These are phyloP conservation scores for Taxillus chinensis DNA, from an alignment of 164 flowering plant species.

Conservation along the genomic window DNA sequence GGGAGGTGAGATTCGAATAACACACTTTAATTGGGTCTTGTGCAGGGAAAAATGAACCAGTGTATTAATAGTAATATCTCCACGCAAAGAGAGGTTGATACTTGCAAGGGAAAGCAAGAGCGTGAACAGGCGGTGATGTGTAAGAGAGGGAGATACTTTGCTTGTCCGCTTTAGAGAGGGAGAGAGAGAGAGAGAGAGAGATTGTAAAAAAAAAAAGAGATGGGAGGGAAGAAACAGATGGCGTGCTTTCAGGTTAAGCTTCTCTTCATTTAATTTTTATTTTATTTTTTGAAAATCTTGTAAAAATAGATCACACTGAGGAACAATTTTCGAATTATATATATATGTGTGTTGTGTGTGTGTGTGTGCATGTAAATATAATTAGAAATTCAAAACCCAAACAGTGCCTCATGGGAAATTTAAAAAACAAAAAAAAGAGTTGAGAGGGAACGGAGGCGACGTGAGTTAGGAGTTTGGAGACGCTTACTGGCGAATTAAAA, in stretches of 20 bases:
- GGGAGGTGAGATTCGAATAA: background rate
- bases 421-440: no score
- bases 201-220: background rate
- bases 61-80: conserved; percentile 17
- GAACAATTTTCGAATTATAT: no score
- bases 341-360: no score
- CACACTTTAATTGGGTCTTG: background rate
- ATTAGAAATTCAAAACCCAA: no score
- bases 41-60: background rate
- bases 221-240: conserved; percentile 8
- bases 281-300: no score
- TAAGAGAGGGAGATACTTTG: conserved; percentile 48
- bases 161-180: conserved; percentile 34
- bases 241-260: conserved; percentile 21
- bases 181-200: conserved; percentile 3
- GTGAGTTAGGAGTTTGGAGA: no score
- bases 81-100: conserved; percentile 45
- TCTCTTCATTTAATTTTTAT: conserved; percentile 4
- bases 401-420: no score
- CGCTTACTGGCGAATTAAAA: no score
- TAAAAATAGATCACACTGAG: no score
- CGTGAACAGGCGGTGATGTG: conserved; percentile 14
- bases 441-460: no score
- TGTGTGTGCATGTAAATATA: no score
- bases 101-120: conserved; percentile 51